A percentile compares a stretch with the other conserved stretches of the same genome.
phyloP scores from a whole-genome alignment of 2,329 filamentous ascomycete genomes.

The Pseudopyricularia cyperi region DNA sequence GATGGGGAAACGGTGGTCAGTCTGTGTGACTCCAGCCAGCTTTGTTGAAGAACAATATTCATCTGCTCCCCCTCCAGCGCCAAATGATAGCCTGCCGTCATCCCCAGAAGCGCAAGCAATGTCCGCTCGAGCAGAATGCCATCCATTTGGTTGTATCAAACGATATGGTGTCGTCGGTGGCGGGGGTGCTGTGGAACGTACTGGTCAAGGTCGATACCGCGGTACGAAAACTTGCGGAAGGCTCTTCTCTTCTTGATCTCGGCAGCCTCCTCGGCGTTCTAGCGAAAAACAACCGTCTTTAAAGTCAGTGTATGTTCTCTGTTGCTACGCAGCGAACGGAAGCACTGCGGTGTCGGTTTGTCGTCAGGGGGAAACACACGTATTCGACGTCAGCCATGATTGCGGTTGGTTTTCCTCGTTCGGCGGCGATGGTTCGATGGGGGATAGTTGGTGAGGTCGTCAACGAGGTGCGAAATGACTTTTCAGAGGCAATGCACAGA shows the following conservation, averaged over 20 bases:
- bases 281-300: constrained; percentile 10
- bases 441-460: neutral
- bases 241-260: constrained; percentile 99
- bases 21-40: neutral
- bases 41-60: neutral
- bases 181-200: constrained; percentile 38
- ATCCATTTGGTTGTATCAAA: neutral
- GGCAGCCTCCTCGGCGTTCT: constrained; percentile 97
- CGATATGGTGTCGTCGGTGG: neutral
- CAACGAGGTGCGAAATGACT: neutral
- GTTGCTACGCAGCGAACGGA: neutral
- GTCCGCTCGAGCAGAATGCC: neutral
- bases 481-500: neutral
- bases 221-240: constrained; percentile 99
- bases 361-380: constrained; percentile 3
- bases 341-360: neutral
- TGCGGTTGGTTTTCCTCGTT: constrained; percentile 1
- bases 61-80: neutral
- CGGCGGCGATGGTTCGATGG: neutral
- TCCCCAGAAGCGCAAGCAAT: neutral
- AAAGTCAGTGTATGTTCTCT: constrained; percentile 2
- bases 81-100: neutral
- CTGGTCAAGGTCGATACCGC: constrained; percentile 98
- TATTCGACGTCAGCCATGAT: constrained; percentile 8
- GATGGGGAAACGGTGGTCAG: neutral